A percentile compares a stretch with the other conserved stretches of the same genome.
Evolutionary conservation across 2,329 filamentous ascomycete genomes (phyloP).

Genomic region (Pseudogymnoascus sp.): DNA sequence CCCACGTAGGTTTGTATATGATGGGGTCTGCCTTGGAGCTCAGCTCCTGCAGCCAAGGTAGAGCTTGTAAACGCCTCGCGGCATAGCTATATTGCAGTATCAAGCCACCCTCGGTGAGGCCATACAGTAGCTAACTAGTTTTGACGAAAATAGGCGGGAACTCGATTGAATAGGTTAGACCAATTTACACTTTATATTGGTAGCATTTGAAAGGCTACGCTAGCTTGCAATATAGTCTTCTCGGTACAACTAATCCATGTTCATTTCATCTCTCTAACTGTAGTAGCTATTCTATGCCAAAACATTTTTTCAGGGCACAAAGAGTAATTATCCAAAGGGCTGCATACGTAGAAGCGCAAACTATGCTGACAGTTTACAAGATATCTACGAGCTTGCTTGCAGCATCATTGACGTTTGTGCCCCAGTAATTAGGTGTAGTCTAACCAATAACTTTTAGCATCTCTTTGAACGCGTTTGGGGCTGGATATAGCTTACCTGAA

Average conservation of each 20-base stretch:
- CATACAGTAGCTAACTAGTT: background rate
- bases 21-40: constrained; percentile 1
- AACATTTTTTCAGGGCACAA: background rate
- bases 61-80: constrained; percentile 1
- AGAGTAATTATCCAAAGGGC: background rate
- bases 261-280: background rate
- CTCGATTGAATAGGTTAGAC: background rate
- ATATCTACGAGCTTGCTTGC: constrained; percentile 30
- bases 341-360: background rate
- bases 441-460: constrained; percentile 18
- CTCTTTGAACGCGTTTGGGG: background rate
- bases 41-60: constrained; percentile 1
- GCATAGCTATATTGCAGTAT: background rate
- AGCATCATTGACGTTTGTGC: constrained; percentile 32
- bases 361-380: constrained; percentile 17
- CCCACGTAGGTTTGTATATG: background rate
- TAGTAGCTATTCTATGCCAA: background rate
- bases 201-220: background rate
- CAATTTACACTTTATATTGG: background rate
- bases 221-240: background rate
- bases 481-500: constrained; percentile 36
- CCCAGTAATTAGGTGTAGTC: constrained; percentile 32
- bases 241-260: background rate
- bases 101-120: background rate
- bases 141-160: background rate